Evolutionary conservation across 208 protist species (phyloP).

Genomic region (Kentomonas sorsogonicus): DNA sequence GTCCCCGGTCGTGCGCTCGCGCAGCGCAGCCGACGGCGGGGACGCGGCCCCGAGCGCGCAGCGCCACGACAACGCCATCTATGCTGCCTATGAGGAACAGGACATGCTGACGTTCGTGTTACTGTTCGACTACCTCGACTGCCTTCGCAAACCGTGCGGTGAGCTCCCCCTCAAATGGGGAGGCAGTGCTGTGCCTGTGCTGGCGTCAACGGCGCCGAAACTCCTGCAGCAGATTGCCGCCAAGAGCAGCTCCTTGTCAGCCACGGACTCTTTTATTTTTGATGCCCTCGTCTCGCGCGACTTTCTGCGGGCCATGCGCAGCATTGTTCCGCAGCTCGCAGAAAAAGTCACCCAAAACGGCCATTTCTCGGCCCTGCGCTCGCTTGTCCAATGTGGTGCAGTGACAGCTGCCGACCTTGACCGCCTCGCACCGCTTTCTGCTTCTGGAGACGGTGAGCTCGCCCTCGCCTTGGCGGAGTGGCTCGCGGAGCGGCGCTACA

Average conservation of each 20-base stretch:
- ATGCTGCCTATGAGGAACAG: conserved; percentile 5
- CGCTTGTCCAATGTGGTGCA: too few species aligned
- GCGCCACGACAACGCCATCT: neutral
- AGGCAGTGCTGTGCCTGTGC: conserved; percentile 9
- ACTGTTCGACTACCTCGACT: conserved; percentile 46
- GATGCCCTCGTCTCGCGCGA: conserved; percentile 23
- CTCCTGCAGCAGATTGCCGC: conserved; percentile 22
- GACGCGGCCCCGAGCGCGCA: neutral
- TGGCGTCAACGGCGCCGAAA: conserved; percentile 16
- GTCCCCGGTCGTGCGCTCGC: neutral
- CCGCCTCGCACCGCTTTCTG: too few species aligned
- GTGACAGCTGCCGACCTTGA: too few species aligned
- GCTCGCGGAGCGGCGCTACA: too few species aligned
- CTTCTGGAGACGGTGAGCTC: too few species aligned
- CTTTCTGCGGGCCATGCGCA: conserved; percentile 8
- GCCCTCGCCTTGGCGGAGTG: too few species aligned
- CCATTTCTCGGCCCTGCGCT: too few species aligned
- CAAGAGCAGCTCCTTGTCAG: conserved; percentile 13
- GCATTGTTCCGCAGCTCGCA: neutral
- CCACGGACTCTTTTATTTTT: conserved; percentile 28
- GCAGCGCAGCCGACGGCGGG: neutral
- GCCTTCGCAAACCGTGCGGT: conserved; percentile 1
- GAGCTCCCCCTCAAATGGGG: conserved; percentile 7
- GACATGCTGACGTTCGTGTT: conserved; percentile 18
- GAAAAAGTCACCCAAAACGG: too few species aligned